Percentiles rank a stretch among this genome's conserved stretches.
Conservation (phyloP, 2,329 filamentous ascomycete genomes). For the Fusarium subglutinans region DNA sequence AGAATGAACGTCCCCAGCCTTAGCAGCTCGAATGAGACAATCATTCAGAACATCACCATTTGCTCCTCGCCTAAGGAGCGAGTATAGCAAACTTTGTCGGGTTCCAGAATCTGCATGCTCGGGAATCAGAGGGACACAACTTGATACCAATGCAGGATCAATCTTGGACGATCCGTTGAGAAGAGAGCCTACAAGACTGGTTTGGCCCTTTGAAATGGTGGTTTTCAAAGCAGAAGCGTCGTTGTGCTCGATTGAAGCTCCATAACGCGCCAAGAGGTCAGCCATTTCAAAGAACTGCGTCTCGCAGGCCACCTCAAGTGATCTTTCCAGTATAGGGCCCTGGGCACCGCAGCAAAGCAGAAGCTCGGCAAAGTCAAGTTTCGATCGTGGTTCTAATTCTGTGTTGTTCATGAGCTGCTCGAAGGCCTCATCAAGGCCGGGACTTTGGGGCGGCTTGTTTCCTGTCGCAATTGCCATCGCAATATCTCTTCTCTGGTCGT, state of each 20-base stretch:
- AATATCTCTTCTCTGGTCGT: slow-evolving; percentile 61
- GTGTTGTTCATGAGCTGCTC: slow-evolving; percentile 56
- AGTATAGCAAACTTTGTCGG: slow-evolving; percentile 54
- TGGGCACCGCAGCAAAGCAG: slow-evolving; percentile 67
- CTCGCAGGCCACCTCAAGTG: slow-evolving; percentile 59
- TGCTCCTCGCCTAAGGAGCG: slow-evolving; percentile 62
- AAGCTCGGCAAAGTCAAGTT: slow-evolving; percentile 62
- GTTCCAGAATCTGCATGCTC: slow-evolving; percentile 57
- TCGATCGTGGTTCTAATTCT: slow-evolving; percentile 58
- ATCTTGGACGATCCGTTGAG: slow-evolving; percentile 56
- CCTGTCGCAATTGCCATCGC: slow-evolving; percentile 64
- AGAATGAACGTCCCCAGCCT: slow-evolving; percentile 58
- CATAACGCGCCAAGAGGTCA: slow-evolving; percentile 60
- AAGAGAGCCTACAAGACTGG: slow-evolving; percentile 58
- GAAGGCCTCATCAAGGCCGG: slow-evolving; percentile 62
- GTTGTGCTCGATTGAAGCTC: slow-evolving; percentile 64
- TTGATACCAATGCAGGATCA: slow-evolving; percentile 57
- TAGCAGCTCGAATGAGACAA: slow-evolving; percentile 59
- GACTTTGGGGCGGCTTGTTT: slow-evolving; percentile 59
- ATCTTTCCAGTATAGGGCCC: slow-evolving; percentile 59
- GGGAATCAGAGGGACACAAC: slow-evolving; percentile 60
- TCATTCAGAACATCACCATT: slow-evolving; percentile 58
- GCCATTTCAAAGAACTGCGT: slow-evolving; percentile 65
- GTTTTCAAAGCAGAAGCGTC: slow-evolving; percentile 60
- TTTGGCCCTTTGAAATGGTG: slow-evolving; percentile 56